A percentile compares a stretch with the other conserved stretches of the same genome.
These are phyloP conservation scores for Chenopodium suecicum DNA, from an alignment of 148 eudicot species.

Conservation along the genomic window DNA sequence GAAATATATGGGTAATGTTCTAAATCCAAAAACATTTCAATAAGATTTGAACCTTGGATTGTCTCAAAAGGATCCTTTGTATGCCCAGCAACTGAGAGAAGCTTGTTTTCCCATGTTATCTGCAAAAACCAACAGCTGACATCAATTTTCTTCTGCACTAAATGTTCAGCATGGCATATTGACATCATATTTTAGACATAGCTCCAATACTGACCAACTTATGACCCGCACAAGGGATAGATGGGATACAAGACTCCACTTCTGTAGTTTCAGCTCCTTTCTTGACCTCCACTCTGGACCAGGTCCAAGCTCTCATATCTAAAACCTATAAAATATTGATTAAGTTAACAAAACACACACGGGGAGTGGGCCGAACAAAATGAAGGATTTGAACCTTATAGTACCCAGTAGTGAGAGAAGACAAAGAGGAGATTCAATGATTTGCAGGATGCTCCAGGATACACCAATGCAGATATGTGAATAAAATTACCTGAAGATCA, in stretches of 20 bases:
- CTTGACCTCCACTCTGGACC: conserved; percentile 89
- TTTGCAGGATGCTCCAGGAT: background rate
- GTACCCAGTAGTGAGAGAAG: background rate
- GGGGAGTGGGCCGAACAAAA: background rate
- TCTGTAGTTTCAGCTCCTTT: conserved; percentile 42
- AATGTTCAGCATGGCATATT: background rate
- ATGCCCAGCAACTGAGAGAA: conserved; percentile 92
- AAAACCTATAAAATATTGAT: conserved; percentile 51
- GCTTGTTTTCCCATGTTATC: conserved; percentile 95
- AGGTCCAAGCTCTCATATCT: conserved; percentile 88
- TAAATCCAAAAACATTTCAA: background rate
- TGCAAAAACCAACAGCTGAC: conserved; percentile 28
- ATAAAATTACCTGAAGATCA: conserved; percentile 81
- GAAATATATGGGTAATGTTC: too few species aligned
- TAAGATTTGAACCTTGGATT: conserved; percentile 55
- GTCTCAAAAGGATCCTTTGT: conserved; percentile 82
- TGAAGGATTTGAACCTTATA: background rate
- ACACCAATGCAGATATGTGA: background rate
- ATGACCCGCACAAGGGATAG: conserved; percentile 89
- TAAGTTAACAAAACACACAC: conserved; percentile 18
- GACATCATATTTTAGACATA: conserved; percentile 3
- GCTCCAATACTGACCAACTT: conserved; percentile 64
- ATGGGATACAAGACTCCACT: conserved; percentile 41
- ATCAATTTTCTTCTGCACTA: background rate
- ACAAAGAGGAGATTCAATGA: conserved; percentile 2